A percentile compares a stretch with the other conserved stretches of the same genome.
phyloP scores from a whole-genome alignment of 768 basidiomycete species.

The Kwoniella newhampshirensis region DNA sequence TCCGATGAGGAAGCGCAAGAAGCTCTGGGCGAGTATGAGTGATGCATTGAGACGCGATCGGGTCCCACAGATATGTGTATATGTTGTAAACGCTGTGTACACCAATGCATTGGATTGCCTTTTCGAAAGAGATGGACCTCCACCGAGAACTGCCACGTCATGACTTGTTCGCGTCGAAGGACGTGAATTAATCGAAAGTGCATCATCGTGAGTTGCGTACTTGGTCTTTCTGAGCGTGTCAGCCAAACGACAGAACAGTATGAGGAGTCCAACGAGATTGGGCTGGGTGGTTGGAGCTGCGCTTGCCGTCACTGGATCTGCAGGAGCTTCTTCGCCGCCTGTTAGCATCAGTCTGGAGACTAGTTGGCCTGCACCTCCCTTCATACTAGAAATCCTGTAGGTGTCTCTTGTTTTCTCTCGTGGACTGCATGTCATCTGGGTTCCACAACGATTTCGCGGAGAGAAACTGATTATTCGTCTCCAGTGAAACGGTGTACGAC shows the following conservation, averaged over 20 bases:
- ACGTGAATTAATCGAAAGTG: background rate
- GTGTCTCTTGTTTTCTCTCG: conserved; percentile 41
- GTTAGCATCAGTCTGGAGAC: conserved; percentile 65
- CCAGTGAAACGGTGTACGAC: conserved; percentile 75
- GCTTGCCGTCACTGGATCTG: conserved; percentile 6
- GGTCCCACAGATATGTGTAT: background rate
- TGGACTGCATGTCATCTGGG: background rate
- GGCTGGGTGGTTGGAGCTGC: conserved; percentile 2
- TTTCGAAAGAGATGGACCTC: background rate
- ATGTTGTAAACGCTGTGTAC: background rate
- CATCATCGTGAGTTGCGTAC: too few relatives aligned
- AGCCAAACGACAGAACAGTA: too few relatives aligned
- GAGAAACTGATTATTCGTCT: background rate
- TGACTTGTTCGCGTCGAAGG: conserved; percentile 12
- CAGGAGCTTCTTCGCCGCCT: conserved; percentile 54
- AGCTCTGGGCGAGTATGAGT: conserved; percentile 39
- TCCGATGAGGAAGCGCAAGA: conserved; percentile 43
- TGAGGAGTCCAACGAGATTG: background rate
- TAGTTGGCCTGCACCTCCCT: conserved; percentile 66
- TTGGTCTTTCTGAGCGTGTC: too few relatives aligned
- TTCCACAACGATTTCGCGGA: background rate
- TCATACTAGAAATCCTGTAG: conserved; percentile 67
- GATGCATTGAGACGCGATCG: conserved; percentile 1
- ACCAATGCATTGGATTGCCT: background rate
- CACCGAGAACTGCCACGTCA: conserved; percentile 17